Conservation (phyloP, 192 early-diverging fungal genomes). For the Mortierella claussenii region DNA sequence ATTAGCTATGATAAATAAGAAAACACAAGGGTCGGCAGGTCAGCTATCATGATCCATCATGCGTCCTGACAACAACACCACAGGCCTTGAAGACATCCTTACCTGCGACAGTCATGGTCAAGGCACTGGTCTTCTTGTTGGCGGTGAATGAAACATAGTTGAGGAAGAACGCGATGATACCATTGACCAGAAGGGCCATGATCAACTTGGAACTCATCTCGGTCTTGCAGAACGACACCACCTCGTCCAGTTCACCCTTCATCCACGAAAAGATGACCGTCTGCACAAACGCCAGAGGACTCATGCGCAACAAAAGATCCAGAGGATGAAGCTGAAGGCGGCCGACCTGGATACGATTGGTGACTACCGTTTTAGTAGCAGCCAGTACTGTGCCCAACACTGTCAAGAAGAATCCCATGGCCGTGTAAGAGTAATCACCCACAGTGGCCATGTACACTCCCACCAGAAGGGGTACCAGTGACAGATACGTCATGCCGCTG, state of each 20-base stretch:
- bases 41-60: too few relatives aligned
- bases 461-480: slow-evolving; percentile 70
- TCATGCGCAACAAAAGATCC: slow-evolving; percentile 84
- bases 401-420: slow-evolving; percentile 80
- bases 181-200: slow-evolving; percentile 76
- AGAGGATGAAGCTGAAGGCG: slow-evolving; percentile 82
- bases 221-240: slow-evolving; percentile 51
- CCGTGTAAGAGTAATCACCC: slow-evolving; percentile 81
- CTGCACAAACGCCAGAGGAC: slow-evolving; percentile 80
- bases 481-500: slow-evolving; percentile 64
- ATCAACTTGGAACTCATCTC: slow-evolving; percentile 56
- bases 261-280: slow-evolving; percentile 69
- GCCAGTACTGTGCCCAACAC: slow-evolving; percentile 83
- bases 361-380: slow-evolving; percentile 85
- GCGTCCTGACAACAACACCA: background rate
- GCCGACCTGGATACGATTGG: slow-evolving; percentile 84
- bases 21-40: too few relatives aligned
- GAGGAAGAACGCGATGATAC: slow-evolving; percentile 85
- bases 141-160: slow-evolving; percentile 88
- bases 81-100: slow-evolving; percentile 23
- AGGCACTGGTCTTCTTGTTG: slow-evolving; percentile 87
- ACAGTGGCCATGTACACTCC: slow-evolving; percentile 89
- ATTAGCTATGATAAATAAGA: too few relatives aligned
- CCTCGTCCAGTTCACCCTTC: slow-evolving; percentile 70
- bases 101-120: slow-evolving; percentile 83